Base-by-base conservation (phyloP, 441 rosid genomes). In the Gossypium davidsonii region DNA sequence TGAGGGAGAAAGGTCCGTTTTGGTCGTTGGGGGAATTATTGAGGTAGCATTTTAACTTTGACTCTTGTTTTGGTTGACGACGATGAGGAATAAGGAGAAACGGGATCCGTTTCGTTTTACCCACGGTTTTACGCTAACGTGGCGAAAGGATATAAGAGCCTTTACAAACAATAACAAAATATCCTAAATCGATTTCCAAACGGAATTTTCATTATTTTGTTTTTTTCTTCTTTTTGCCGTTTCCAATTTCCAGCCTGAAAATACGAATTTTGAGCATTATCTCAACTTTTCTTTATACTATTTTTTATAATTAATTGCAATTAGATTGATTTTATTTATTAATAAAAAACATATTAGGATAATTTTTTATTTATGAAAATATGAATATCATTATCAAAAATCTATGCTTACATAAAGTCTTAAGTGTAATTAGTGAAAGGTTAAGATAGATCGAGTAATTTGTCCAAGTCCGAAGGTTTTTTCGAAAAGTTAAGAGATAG, bases 1-100 rank as follows among this genome's bases (percentile, higher is more conserved):
- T 51, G 56, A 51, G 17, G 56, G 56, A 31, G 34, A 31, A 31
- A 11, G 76, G 51, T 52, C 79, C 79, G 67, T 4, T 6, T 51
- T 51, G 21, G 20, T 26, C 10, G 28, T 15, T 4, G 61, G 52
- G 1, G 31, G 28, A 70, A 70, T 12, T 44, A 17, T 25, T 7
- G 31, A 12, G 18, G 12, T 1, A 7, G 17, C 31, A 14, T 37
- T 44, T 3, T 20, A 17, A 14, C 11, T 58, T 39, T 4, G 55
- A 58, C 48, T 23, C 9, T 0, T 4, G 28, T 15, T 25, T 34
- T 2, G 17, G 34, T 17, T 17, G 72, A 14, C 55, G 48, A 52
- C 8, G 20, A 31, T 31, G 34, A 31, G 6, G 34, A 31, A 31
- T 31, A 5, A 31, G 34, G 34, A 31, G 6, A 31, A 31, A 31